A percentile compares a stretch with the other conserved stretches of the same genome.
Evolutionary conservation across 202 grass and related monocot genomes (phyloP).

Genomic region (Hordeum pubiflorum): DNA sequence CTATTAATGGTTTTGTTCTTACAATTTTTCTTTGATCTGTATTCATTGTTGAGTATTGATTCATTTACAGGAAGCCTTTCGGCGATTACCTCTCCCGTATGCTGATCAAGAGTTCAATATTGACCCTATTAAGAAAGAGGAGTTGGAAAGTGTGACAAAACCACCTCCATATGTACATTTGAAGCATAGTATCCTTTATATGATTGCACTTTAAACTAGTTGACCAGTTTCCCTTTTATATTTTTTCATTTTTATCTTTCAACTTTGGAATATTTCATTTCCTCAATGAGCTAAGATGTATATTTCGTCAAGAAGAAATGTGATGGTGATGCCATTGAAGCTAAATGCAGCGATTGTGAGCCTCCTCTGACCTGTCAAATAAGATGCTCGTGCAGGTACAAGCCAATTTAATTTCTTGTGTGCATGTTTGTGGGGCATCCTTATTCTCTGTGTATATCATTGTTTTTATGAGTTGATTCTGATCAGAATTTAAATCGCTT

Average conservation of each 20-base stretch:
- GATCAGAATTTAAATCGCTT: background rate
- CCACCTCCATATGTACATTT: conserved; percentile 68
- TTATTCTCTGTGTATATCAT: background rate
- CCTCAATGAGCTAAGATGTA: conserved; percentile 46
- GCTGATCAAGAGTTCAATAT: conserved; percentile 68
- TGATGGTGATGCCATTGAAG: conserved; percentile 31
- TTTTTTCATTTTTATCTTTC: background rate
- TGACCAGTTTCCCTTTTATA: background rate
- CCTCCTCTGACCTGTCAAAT: conserved; percentile 54
- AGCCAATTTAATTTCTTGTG: conserved; percentile 6
- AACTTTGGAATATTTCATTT: background rate
- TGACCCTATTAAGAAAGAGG: conserved; percentile 25
- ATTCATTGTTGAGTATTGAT: conserved; percentile 6
- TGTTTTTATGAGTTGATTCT: background rate
- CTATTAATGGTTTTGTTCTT: conserved; percentile 13
- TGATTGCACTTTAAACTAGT: background rate
- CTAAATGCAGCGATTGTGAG: conserved; percentile 54
- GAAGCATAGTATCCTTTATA: conserved; percentile 70
- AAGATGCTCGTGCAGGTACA: conserved; percentile 79
- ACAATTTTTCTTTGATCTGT: background rate
- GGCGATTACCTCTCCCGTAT: conserved; percentile 65
- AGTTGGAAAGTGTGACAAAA: conserved; percentile 30
- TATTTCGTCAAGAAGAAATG: conserved; percentile 83
- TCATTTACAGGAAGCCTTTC: conserved; percentile 64
- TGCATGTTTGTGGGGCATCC: background rate